These are phyloP conservation scores for Citrus glauca DNA, from an alignment of 345 rosid genomes.

Conservation along the genomic window DNA sequence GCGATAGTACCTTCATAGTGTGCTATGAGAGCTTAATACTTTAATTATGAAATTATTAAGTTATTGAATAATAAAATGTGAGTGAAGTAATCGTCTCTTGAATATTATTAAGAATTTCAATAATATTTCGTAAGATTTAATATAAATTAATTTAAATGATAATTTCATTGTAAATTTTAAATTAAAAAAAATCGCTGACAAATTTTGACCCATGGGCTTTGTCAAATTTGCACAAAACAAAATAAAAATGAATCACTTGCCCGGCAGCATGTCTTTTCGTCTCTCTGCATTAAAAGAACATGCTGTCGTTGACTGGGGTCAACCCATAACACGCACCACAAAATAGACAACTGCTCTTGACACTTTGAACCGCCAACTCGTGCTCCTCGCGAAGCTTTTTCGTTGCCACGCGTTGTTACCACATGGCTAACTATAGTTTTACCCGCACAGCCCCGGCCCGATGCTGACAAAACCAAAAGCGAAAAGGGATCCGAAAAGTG, in stretches of 20 bases:
- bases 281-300: neutral
- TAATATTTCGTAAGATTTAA: too few relatives aligned
- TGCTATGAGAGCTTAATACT: too few relatives aligned
- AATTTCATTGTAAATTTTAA: too few relatives aligned
- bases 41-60: too few relatives aligned
- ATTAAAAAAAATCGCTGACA: too few relatives aligned
- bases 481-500: neutral
- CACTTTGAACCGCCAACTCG: neutral
- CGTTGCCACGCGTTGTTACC: neutral
- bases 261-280: neutral
- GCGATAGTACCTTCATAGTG: too few relatives aligned
- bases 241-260: neutral
- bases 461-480: neutral
- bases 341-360: neutral
- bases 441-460: neutral
- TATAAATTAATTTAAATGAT: too few relatives aligned
- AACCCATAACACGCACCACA: neutral
- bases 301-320: neutral
- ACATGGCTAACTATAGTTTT: neutral
- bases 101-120: too few relatives aligned
- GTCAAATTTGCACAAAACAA: neutral
- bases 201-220: neutral
- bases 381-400: too few relatives aligned
- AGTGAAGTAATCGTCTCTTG: rapidly evolving
- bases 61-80: too few relatives aligned